Evolutionary conservation across 75 land plant genomes (phyloP), one percentile per base, ranked within the genome.

Genomic region (Picea glauca): DNA sequence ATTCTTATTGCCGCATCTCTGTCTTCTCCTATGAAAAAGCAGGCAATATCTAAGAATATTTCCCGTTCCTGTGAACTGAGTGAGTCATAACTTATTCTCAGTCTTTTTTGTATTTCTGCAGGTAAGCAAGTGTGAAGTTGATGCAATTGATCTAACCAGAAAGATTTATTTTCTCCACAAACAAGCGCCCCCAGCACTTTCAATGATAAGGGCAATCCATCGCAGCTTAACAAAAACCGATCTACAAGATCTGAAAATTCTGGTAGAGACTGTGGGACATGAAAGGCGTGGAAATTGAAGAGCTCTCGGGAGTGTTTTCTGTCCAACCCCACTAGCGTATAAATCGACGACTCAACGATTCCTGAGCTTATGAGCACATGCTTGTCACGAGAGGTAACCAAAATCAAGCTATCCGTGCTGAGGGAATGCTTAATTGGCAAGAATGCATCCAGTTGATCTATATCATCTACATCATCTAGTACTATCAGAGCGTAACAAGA

Each of bases 21-120:
- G 75, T 73, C 56, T 40, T 38, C 56, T 4, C 75, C 75, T 13
- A 43, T 20, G 18, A 73, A 73, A 35, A 73, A 73, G 17, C 75
- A 73, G 21, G 75, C 46, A n/a, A 73, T 73, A 35, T 73, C 75
- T 2, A 73, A 7, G 54, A 73, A 73, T 5, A 73, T 73, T 46
- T 73, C 1, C 15, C 43, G 31, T 18, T 73, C 35, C 23, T 38
- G 13, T 5, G 14, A 12, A 9, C 33, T 13, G 0, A 73, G 54
- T 14, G 56, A 15, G 1, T 73, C 75, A 18, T 30, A 40, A 33
- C 75, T 73, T 38, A 73, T 35, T 7, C 18, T 73, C 5, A 73
- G 75, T 6, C 26, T 40, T 20, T 3, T 18, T 1, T 14, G 12
- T 20, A 73, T 43, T 4, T 17, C 26, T 5, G 43, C 0, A 17